Evolutionary conservation across 1,284 basidiomycete species (phyloP), one percentile per base, ranked within the genome.

Genomic region (Peniophora sp.): DNA sequence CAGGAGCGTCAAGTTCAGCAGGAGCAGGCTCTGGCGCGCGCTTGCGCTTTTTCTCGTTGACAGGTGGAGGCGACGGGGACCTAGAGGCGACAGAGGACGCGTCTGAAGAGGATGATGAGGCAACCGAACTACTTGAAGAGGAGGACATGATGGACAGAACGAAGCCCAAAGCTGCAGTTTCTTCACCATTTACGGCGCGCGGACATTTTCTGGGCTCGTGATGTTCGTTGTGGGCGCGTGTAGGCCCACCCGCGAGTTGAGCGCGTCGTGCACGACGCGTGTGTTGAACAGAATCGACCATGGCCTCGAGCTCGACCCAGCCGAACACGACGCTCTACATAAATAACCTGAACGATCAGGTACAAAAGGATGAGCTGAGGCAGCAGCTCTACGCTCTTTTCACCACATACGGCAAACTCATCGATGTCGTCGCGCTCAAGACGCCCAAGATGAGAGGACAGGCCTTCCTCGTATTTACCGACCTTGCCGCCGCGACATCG

Each of bases 401-500:
- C 74, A 86, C 85, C 12, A 88, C 92, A 22, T 93, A 97, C 70
- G 96, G 96, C 60, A 86, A 85, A 63, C 76, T 99, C 45, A 80
- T 98, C 68, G 96, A 99, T 67, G 82, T 99, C 48, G 82, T 98
- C 48, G 94, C 96, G n/a, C 85, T 89, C 42, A 94, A 97, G 65
- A 82, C 75, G 57, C 69, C 79, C 50, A 88, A 85, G 63, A 94
- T 94, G 84, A 82, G 90, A 55, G 96, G 96, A 2, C 95, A 97
- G 70, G 96, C 96, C 1, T 99, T 97, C 67, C 81, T 99, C 60
- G 94, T 97, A 55, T 99, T 97, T 69, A 80, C 83, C 55, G 92
- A 95, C 70, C 81, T 94, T 52, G 80, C 88, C 17, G 79, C 84
- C 47, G 92, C 94, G 50, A 97, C 94, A 11, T 80, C 92, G 35